A percentile compares a stretch with the other conserved stretches of the same genome.
Evolutionary conservation across 768 basidiomycete species (phyloP).

Genomic region (Baorangia bicolor): DNA sequence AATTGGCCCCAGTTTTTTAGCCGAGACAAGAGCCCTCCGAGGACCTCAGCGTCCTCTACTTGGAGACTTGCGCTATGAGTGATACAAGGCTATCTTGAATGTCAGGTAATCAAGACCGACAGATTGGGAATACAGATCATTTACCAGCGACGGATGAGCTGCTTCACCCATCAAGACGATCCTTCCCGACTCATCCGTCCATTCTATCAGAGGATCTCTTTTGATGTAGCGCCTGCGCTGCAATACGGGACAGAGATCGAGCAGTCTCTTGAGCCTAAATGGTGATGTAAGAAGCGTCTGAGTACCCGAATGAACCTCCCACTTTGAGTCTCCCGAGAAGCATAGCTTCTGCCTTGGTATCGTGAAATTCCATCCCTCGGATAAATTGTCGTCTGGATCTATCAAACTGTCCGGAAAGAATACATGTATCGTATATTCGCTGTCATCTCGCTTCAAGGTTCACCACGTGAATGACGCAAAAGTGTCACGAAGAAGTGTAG

Average conservation of each 20-base stretch:
- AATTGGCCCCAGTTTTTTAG: slow-evolving; percentile 45
- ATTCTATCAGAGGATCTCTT: slow-evolving; percentile 36
- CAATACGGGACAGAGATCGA: slow-evolving; percentile 36
- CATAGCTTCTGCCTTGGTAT: slow-evolving; percentile 35
- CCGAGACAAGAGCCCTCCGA: slow-evolving; percentile 35
- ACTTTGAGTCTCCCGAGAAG: slow-evolving; percentile 38
- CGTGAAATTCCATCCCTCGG: slow-evolving; percentile 32
- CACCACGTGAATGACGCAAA: neutral
- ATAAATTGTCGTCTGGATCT: slow-evolving; percentile 27
- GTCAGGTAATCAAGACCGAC: neutral
- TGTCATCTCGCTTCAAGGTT: slow-evolving; percentile 30
- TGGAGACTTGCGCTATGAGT: slow-evolving; percentile 34
- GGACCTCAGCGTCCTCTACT: slow-evolving; percentile 30
- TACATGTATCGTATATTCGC: slow-evolving; percentile 35
- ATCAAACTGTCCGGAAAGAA: slow-evolving; percentile 37
- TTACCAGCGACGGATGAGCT: slow-evolving; percentile 52
- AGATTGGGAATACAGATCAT: slow-evolving; percentile 8
- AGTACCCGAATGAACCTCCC: slow-evolving; percentile 4
- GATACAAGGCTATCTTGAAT: slow-evolving; percentile 43
- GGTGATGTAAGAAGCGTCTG: neutral
- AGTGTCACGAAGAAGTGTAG: neutral
- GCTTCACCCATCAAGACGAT: slow-evolving; percentile 56
- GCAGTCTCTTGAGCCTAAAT: slow-evolving; percentile 33
- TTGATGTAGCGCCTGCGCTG: slow-evolving; percentile 36
- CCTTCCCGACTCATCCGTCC: slow-evolving; percentile 46